Evolutionary conservation across 805 yeast genomes (phyloP).

Genomic region (Spathaspora gorwiae): DNA sequence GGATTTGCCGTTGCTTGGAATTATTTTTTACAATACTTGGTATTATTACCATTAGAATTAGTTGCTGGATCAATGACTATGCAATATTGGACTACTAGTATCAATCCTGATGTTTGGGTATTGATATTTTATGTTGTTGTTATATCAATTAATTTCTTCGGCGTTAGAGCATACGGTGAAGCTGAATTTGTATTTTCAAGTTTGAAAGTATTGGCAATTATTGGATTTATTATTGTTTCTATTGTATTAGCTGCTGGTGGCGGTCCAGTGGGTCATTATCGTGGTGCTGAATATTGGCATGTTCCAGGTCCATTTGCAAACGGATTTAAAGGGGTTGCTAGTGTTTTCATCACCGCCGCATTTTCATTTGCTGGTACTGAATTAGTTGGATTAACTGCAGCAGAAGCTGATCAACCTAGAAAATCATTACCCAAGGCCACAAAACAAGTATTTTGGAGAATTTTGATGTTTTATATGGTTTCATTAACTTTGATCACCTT

Average conservation of each 20-base stretch:
- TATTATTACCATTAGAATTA: constrained; percentile 61
- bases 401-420: constrained; percentile 69
- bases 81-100: constrained; percentile 27
- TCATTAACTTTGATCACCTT: constrained; percentile 53
- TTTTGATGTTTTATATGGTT: constrained; percentile 63
- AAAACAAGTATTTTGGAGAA: constrained; percentile 82
- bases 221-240: constrained; percentile 59
- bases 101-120: constrained; percentile 36
- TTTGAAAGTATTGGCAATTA: constrained; percentile 53
- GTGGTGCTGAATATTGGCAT: constrained; percentile 58
- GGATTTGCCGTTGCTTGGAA: constrained; percentile 75
- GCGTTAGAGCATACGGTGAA: constrained; percentile 46
- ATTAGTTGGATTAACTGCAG: constrained; percentile 70
- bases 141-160: constrained; percentile 31
- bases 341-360: constrained; percentile 74
- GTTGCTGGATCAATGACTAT: constrained; percentile 34
- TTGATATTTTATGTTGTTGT: constrained; percentile 30
- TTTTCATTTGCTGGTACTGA: constrained; percentile 76
- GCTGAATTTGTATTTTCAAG: constrained; percentile 60
- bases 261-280: constrained; percentile 47
- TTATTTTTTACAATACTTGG: constrained; percentile 54
- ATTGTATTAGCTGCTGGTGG: constrained; percentile 54
- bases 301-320: constrained; percentile 66
- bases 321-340: constrained; percentile 65
- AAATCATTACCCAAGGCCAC: constrained; percentile 66